phyloP scores from a whole-genome alignment of 306 rosid species.

The Spatholobus suberectus region DNA sequence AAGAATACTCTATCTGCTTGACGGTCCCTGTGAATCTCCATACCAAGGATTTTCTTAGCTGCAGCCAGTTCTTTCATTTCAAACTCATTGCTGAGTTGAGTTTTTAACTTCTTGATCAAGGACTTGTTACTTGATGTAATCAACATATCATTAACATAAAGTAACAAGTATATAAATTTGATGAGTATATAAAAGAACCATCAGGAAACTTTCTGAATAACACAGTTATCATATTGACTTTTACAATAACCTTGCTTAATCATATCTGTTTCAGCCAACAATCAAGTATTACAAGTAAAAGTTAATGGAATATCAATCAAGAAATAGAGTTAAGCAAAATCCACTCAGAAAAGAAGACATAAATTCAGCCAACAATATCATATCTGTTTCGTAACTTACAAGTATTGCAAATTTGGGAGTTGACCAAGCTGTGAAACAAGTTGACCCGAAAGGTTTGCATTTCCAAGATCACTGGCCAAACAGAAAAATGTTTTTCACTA shows the following conservation, averaged over 20 bases:
- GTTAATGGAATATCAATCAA: not conserved
- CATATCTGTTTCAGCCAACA: not conserved
- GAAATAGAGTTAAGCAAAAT: not conserved
- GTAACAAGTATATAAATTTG: not conserved
- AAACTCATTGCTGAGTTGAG: not conserved
- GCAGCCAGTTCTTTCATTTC: not conserved
- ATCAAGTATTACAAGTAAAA: not conserved
- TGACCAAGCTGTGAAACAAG: constrained; percentile 71
- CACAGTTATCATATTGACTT: not conserved
- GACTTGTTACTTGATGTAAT: not conserved
- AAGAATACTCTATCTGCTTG: not conserved
- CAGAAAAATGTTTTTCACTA: constrained; percentile 4
- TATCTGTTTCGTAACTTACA: constrained; percentile 55
- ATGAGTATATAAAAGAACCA: no score
- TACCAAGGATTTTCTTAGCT: not conserved
- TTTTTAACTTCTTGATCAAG: not conserved
- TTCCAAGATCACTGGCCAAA: constrained; percentile 72
- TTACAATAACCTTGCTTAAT: not conserved
- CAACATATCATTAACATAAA: not conserved
- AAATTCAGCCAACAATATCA: not conserved
- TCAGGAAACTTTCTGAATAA: not conserved
- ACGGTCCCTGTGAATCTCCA: not conserved
- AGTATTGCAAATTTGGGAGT: constrained; percentile 64
- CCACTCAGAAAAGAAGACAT: not conserved
- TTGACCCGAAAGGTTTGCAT: constrained; percentile 68